A percentile compares a stretch with the other conserved stretches of the same genome.
Conservation (phyloP, 2,329 filamentous ascomycete genomes). For the Parascedosporium putredinis region DNA sequence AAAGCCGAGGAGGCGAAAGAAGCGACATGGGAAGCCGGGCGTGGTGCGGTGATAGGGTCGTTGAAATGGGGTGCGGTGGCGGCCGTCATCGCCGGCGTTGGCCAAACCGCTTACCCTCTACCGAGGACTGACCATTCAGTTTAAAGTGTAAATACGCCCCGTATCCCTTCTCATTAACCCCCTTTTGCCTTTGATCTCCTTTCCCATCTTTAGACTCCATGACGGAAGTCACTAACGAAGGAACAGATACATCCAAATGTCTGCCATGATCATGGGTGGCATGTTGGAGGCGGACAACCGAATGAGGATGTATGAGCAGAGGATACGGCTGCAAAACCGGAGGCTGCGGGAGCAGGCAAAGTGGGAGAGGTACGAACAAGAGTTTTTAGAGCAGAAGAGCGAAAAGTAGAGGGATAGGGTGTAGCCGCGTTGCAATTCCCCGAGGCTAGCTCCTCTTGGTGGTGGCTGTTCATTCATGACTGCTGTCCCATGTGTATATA, state of each 20-base stretch:
- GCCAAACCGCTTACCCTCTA: conserved; percentile 59
- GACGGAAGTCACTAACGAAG: no score
- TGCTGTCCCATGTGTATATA: no score
- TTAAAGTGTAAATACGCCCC: conserved; percentile 73
- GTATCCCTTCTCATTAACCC: no score
- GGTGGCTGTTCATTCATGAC: not conserved
- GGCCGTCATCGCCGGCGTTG: conserved; percentile 50
- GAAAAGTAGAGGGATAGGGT: conserved; percentile 9
- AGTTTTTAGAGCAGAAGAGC: conserved; percentile 36
- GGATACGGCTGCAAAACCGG: conserved; percentile 54
- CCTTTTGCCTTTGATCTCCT: not conserved
- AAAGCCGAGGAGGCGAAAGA: conserved; percentile 56
- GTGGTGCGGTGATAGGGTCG: conserved; percentile 57
- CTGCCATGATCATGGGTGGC: conserved; percentile 69
- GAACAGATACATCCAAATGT: conserved; percentile 80
- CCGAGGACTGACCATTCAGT: conserved; percentile 60
- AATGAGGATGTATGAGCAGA: conserved; percentile 56
- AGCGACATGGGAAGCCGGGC: conserved; percentile 61
- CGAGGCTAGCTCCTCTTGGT: not conserved
- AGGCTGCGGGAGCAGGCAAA: conserved; percentile 53
- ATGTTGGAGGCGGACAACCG: conserved; percentile 66
- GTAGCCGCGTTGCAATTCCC: not conserved
- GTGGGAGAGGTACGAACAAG: conserved; percentile 57
- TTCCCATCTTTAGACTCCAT: not conserved
- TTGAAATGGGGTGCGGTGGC: conserved; percentile 63